Evolutionary conservation across 2,329 filamentous ascomycete genomes (phyloP).

Genomic region (Cadophora malorum): DNA sequence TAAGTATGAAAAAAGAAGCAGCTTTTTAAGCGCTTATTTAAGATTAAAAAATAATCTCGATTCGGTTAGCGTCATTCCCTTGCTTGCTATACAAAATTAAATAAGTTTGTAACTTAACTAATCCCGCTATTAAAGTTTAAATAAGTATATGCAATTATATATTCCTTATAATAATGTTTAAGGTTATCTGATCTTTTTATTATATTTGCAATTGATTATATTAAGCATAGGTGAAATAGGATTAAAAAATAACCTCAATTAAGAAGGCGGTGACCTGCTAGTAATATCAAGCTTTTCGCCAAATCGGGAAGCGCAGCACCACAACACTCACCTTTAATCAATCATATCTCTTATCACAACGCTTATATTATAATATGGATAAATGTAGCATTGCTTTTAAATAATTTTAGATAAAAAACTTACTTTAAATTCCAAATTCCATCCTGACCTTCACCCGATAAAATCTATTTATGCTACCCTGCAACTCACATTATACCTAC

Average conservation of each 20-base stretch:
- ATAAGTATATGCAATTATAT: too few relatives aligned
- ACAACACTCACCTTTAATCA: not conserved
- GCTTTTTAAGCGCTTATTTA: not conserved
- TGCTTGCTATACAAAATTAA: not conserved
- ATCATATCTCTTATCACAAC: not conserved
- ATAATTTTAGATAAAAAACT: too few relatives aligned
- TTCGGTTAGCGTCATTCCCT: not conserved
- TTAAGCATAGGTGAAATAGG: too few relatives aligned
- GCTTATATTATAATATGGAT: not conserved
- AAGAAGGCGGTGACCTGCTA: too few relatives aligned
- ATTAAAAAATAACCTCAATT: too few relatives aligned
- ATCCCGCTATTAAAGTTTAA: not conserved
- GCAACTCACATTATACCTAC: too few relatives aligned
- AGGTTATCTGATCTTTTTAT: too few relatives aligned
- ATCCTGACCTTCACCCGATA: not conserved
- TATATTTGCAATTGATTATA: too few relatives aligned
- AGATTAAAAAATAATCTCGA: not conserved
- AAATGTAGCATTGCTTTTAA: not conserved
- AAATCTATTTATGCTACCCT: too few relatives aligned
- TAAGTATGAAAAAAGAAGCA: not conserved
- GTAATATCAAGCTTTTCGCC: not conserved
- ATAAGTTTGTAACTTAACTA: not conserved
- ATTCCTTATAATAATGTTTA: too few relatives aligned
- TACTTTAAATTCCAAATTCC: not conserved
- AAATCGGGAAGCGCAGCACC: not conserved